Conservation (phyloP, 306 rosid species). For the Pachyrhizus erosus region DNA sequence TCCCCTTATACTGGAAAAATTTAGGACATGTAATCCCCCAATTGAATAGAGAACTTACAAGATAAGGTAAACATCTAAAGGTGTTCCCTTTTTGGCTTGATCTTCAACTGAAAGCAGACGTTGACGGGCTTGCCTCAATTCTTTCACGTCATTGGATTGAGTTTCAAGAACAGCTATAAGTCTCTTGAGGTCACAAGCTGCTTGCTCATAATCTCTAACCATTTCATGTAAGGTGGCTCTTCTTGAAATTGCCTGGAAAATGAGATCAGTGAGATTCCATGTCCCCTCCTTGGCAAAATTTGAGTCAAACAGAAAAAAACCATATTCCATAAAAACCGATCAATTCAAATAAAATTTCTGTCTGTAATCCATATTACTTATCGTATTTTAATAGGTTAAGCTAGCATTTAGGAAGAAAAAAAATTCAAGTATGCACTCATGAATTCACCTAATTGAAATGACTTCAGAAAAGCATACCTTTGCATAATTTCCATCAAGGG, state of each 20-base stretch:
- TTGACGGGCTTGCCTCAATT: constrained; percentile 66
- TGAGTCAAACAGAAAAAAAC: constrained; percentile 12
- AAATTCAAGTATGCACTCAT: constrained; percentile 31
- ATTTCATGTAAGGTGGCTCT: constrained; percentile 87
- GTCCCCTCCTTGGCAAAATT: not conserved
- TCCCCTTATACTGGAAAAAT: constrained; percentile 21
- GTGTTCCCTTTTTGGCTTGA: constrained; percentile 64
- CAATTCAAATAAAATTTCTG: constrained; percentile 26
- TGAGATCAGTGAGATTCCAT: constrained; percentile 38
- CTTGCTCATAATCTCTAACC: constrained; percentile 84
- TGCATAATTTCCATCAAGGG: constrained; percentile 77
- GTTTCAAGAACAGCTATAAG: constrained; percentile 64
- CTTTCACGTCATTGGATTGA: constrained; percentile 67
- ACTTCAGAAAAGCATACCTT: constrained; percentile 65
- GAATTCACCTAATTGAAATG: constrained; percentile 29
- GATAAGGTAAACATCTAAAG: constrained; percentile 83
- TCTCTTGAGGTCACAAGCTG: constrained; percentile 76
- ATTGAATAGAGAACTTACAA: constrained; percentile 65
- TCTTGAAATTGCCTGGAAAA: constrained; percentile 85
- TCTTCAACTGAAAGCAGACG: constrained; percentile 69
- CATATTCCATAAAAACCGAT: constrained; percentile 30
- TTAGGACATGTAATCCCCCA: constrained; percentile 20
- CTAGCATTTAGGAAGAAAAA: constrained; percentile 23
- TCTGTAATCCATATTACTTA: constrained; percentile 17
- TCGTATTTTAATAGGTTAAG: constrained; percentile 23